Percentiles rank a stretch among this genome's conserved stretches.
Conservation (phyloP, 805 yeast genomes). For the Jamesozyma spencerorum region DNA sequence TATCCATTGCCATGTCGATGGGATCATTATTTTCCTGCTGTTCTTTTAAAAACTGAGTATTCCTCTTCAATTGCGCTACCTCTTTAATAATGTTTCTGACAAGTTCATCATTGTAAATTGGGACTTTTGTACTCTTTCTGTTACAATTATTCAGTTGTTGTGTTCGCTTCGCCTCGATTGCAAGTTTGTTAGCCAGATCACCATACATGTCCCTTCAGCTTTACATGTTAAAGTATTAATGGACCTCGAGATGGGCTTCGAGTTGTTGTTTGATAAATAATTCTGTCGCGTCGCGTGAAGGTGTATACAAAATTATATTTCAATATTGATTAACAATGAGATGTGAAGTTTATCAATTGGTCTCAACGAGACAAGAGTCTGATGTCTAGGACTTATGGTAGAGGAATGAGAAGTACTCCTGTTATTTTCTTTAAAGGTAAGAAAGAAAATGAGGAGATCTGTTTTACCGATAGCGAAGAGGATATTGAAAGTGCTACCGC, state of each 20-base stretch:
- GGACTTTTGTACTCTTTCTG: constrained; percentile 26
- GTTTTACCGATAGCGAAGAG: constrained; percentile 18
- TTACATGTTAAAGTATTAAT: no score
- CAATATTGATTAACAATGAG: neutral
- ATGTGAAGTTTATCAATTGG: constrained; percentile 1
- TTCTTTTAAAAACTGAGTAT: constrained; percentile 40
- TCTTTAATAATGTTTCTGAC: constrained; percentile 67
- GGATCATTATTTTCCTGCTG: constrained; percentile 7
- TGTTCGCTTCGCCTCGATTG: constrained; percentile 76
- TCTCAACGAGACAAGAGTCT: no score
- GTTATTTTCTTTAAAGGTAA: constrained; percentile 1
- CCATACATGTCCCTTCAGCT: constrained; percentile 86
- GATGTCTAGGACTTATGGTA: constrained; percentile 14
- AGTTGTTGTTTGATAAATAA: neutral
- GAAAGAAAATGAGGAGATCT: constrained; percentile 4
- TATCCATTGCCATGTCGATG: constrained; percentile 14
- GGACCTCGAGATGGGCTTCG: no score
- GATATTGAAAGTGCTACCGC: neutral
- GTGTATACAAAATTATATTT: neutral
- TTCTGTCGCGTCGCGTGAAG: constrained; percentile 2
- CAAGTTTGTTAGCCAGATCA: constrained; percentile 73
- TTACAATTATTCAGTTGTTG: constrained; percentile 40
- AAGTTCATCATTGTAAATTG: constrained; percentile 63
- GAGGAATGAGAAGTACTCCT: constrained; percentile 11
- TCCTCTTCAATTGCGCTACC: constrained; percentile 50